phyloP scores from a whole-genome alignment of 2,329 filamentous ascomycete species.

The Paecilomyces variotii region DNA sequence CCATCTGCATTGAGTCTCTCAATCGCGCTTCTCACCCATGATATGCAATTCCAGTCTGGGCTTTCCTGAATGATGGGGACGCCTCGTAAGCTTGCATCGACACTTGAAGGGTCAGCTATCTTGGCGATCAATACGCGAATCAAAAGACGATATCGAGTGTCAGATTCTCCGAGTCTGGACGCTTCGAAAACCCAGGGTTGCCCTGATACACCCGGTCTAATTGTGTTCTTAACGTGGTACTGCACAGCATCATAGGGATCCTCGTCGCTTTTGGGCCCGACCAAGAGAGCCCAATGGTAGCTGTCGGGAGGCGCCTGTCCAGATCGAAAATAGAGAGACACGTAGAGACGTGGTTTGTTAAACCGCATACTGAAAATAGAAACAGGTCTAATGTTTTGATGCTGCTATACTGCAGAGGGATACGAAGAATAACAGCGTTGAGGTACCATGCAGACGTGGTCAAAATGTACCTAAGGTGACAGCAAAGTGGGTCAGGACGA shows the following conservation, averaged over 20 bases:
- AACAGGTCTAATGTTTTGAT: not conserved
- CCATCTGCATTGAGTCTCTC: not conserved
- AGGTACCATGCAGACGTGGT: not conserved
- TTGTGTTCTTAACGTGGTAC: constrained; percentile 1
- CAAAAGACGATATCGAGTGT: not conserved
- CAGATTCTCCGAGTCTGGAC: not conserved
- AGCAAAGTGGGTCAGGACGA: not conserved
- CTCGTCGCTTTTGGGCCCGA: not conserved
- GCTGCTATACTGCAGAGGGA: not conserved
- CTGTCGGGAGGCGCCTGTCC: not conserved
- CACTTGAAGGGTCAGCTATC: not conserved
- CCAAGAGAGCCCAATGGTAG: constrained; percentile 1
- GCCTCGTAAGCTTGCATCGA: constrained; percentile 1
- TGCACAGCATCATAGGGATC: not conserved
- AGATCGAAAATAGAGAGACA: constrained; percentile 1
- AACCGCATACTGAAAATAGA: not conserved
- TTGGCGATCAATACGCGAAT: not conserved
- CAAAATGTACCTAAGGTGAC: not conserved
- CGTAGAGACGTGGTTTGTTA: not conserved
- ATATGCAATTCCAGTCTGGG: not conserved
- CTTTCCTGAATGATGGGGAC: not conserved
- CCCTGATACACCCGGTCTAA: not conserved
- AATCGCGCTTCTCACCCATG: not conserved
- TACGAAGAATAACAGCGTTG: not conserved
- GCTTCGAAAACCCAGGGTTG: constrained; percentile 1